Conservation (phyloP, 129 eudicot species). For the Calendula officinalis region DNA sequence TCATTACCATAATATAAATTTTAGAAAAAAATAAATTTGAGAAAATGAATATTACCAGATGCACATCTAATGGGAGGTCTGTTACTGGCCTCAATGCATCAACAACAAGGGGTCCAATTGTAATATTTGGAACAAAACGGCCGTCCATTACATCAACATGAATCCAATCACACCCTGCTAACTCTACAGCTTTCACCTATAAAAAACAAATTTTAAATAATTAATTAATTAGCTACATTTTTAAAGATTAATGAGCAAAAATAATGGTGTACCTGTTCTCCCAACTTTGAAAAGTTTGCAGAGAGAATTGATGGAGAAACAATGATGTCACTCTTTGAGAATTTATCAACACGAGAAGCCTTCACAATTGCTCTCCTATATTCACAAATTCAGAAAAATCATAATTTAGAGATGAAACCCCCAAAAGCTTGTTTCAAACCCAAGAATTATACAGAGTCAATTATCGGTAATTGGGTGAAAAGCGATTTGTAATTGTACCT, state of each 20-base stretch:
- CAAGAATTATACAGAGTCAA: constrained; percentile 13
- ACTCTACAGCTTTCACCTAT: constrained; percentile 91
- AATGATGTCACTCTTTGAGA: constrained; percentile 92
- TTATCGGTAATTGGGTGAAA: neutral
- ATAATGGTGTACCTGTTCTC: constrained; percentile 71
- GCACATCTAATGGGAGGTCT: constrained; percentile 96
- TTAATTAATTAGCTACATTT: too few relatives aligned
- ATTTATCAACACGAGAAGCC: constrained; percentile 96
- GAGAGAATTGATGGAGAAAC: constrained; percentile 97
- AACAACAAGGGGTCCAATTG: constrained; percentile 93
- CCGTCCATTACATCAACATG: constrained; percentile 99
- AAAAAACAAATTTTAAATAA: neutral
- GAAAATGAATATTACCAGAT: constrained; percentile 59
- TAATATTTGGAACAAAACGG: constrained; percentile 95
- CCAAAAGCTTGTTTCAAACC: neutral
- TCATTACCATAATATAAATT: constrained; percentile 28
- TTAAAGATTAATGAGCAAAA: too few relatives aligned
- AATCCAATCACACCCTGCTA: constrained; percentile 99
- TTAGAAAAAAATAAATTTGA: neutral
- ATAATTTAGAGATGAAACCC: too few relatives aligned
- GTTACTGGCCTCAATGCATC: constrained; percentile 94
- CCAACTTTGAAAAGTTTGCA: constrained; percentile 90
- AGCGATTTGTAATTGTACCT: constrained; percentile 13
- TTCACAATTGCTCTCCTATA: constrained; percentile 72
- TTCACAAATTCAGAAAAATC: constrained; percentile 8